Conservation (phyloP, 1,139 yeast species). For the Pichia sp. region DNA sequence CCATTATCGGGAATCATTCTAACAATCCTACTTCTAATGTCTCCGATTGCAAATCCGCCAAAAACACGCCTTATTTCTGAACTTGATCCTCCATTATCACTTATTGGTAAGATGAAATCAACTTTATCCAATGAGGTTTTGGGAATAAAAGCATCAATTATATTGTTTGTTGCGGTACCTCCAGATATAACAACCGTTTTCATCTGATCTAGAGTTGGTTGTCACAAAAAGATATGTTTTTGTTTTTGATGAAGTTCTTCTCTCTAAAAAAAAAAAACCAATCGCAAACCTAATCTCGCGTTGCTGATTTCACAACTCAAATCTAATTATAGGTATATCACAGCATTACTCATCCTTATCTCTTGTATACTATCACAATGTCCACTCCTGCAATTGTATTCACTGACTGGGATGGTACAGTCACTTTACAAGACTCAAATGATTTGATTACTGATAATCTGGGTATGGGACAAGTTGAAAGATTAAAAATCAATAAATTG, state of each 20-base stretch:
- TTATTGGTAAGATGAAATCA: conserved; percentile 71
- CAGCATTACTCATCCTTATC: too few species aligned
- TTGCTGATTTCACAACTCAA: neutral
- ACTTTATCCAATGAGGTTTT: conserved; percentile 24
- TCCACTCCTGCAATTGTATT: conserved; percentile 65
- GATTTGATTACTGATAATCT: conserved; percentile 82
- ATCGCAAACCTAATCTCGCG: too few species aligned
- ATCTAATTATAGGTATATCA: too few species aligned
- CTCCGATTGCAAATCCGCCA: conserved; percentile 96
- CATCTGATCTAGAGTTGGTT: conserved; percentile 10
- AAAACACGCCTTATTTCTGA: conserved; percentile 82
- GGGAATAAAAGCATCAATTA: conserved; percentile 41
- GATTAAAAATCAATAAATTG: conserved; percentile 62
- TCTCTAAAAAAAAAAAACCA: too few species aligned
- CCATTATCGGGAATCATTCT: conserved; percentile 53
- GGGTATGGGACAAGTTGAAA: conserved; percentile 73
- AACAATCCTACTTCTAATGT: conserved; percentile 74
- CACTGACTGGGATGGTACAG: conserved; percentile 98
- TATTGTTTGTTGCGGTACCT: conserved; percentile 69
- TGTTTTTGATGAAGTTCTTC: too few species aligned
- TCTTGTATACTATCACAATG: too few species aligned
- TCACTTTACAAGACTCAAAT: conserved; percentile 86
- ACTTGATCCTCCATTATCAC: conserved; percentile 94
- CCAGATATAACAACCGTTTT: conserved; percentile 52
- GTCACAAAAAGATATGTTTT: too few species aligned